Percentiles rank a stretch among this genome's conserved stretches.
Evolutionary conservation across 1,139 yeast genomes (phyloP).

Genomic region (Lodderomyces pseudojiufengensis): DNA sequence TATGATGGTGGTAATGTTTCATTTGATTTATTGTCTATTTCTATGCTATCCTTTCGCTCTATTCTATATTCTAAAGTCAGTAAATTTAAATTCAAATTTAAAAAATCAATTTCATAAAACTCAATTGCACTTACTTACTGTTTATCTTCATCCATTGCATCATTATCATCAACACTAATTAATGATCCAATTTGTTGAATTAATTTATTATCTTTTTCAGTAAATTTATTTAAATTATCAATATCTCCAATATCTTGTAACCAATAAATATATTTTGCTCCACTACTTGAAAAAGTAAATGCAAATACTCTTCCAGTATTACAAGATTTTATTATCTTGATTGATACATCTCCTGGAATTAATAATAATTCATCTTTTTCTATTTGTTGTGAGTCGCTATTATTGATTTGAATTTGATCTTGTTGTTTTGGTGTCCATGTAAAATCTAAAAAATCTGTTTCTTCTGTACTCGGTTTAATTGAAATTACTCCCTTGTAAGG

Average conservation of each 20-base stretch:
- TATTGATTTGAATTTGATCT: conserved; percentile 23
- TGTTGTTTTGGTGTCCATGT: conserved; percentile 40
- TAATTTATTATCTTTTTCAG: conserved; percentile 57
- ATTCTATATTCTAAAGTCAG: no score
- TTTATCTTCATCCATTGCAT: conserved; percentile 31
- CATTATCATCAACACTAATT: conserved; percentile 32
- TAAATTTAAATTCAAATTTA: no score
- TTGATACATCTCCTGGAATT: conserved; percentile 90
- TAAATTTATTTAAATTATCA: conserved; percentile 57
- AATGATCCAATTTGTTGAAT: conserved; percentile 52
- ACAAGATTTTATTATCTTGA: conserved; percentile 72
- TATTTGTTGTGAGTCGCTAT: conserved; percentile 18
- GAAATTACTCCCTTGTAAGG: conserved; percentile 73
- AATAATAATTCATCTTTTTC: conserved; percentile 70
- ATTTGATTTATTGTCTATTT: no score
- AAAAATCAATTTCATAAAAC: no score
- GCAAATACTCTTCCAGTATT: conserved; percentile 83
- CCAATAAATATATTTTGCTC: conserved; percentile 87
- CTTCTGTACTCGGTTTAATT: conserved; percentile 58
- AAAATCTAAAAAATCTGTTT: conserved; percentile 44
- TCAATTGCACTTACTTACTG: conserved; percentile 19
- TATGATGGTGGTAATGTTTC: no score
- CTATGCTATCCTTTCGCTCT: no score
- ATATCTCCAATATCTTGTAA: conserved; percentile 77
- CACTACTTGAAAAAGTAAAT: conserved; percentile 75